Base-by-base conservation (phyloP, 805 yeast genomes). In the Myxozyma monticola region DNA sequence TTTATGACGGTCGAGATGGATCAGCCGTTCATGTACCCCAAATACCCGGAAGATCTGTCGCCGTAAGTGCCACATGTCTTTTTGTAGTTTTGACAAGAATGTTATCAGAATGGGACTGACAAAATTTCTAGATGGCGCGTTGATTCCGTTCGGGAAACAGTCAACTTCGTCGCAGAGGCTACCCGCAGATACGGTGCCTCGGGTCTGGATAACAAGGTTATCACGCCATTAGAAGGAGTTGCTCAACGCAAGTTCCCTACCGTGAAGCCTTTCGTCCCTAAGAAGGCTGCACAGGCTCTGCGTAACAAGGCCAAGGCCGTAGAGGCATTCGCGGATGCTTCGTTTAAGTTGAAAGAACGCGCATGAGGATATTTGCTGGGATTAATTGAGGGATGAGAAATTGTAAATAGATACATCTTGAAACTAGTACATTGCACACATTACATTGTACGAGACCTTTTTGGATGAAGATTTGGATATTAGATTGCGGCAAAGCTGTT, bases 1-100 rank as follows among this genome's bases (percentile, higher is more conserved):
- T 90, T 89, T 70, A 93, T 93, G 98, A 91, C 96, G 20, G 85
- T 93, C 45, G 98, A 90, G 62, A 85, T 93, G 91, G 83, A 81
- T 50, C 88, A 91, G 59, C 99, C 99, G 21, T 93, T 93, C 66
- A 77, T 93, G 40, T 93, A 97, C 96, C 99, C 99, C 3, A 77
- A 74, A 53, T 67, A 62, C 35, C 69, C 75, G 40, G 73, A 73
- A 57, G 69, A 69, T 18, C 51, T 57, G 18, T 36, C 42, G 4
- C 51, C 48, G 66, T 72, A 24, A 69, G 76, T 74, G 14, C 14
- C 12, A 28, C 14, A 28, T 28, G 31, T 28, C 12, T 14, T 9
- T 28, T 28, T 28, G 31, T 14, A 28, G 9, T 10, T 21, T 6
- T 25, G 15, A 20, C 43, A 17, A 37, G 15, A n/a, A 25, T n/a